Conservation (phyloP, 2,329 filamentous ascomycete genomes). For the Parafenestella ontariensis region DNA sequence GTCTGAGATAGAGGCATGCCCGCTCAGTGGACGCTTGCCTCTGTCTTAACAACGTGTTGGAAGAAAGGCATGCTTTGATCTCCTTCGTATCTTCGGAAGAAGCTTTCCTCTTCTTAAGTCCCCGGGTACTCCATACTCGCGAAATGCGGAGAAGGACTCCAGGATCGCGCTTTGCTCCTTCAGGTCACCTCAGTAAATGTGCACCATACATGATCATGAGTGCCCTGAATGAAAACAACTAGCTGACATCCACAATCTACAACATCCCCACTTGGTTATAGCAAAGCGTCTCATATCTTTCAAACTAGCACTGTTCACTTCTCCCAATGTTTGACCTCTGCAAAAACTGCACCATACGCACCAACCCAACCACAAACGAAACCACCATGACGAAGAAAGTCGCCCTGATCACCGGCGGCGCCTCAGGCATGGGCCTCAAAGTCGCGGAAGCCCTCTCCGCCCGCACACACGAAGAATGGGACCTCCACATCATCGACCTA, state of each 20-base stretch:
- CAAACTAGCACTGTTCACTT: background rate
- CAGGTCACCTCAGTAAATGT: background rate
- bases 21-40: too few relatives aligned
- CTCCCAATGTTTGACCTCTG: conserved; percentile 1
- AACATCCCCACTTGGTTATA: too few relatives aligned
- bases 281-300: too few relatives aligned
- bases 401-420: conserved; percentile 80
- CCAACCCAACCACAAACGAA: background rate
- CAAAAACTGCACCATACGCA: background rate
- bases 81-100: conserved; percentile 1
- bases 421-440: conserved; percentile 61
- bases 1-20: background rate
- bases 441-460: conserved; percentile 50
- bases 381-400: conserved; percentile 26
- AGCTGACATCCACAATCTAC: background rate
- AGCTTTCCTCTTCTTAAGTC: background rate
- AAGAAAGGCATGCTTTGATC: background rate
- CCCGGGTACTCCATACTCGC: background rate
- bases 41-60: too few relatives aligned
- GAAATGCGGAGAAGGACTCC: conserved; percentile 16
- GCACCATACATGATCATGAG: background rate
- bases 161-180: background rate
- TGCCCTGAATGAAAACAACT: background rate
- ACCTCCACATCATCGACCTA: conserved; percentile 52
- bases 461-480: conserved; percentile 43